Evolutionary conservation across 805 yeast species (phyloP).

Genomic region (Maudiozyma barnettii): DNA sequence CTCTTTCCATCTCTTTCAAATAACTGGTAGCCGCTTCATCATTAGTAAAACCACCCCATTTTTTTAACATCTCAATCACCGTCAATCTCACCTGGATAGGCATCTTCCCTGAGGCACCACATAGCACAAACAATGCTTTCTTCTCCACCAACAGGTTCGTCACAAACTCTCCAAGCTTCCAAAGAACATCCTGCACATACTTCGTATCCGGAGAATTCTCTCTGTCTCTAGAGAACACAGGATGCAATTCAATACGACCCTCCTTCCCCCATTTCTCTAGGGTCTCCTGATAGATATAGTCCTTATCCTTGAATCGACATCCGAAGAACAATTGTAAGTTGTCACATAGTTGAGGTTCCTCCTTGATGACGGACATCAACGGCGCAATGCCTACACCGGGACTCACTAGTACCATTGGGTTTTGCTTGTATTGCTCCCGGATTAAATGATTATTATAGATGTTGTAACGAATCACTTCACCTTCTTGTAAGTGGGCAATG

Average conservation of each 20-base stretch:
- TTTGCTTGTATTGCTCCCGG: slow-evolving; percentile 26
- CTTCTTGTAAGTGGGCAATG: slow-evolving; percentile 42
- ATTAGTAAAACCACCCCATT: slow-evolving; percentile 31
- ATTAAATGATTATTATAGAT: slow-evolving; percentile 38
- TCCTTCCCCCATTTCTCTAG: slow-evolving; percentile 36
- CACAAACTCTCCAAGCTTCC: slow-evolving; percentile 39
- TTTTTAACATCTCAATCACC: slow-evolving; percentile 49
- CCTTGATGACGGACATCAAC: slow-evolving; percentile 58
- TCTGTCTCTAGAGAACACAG: slow-evolving; percentile 43
- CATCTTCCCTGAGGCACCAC: slow-evolving; percentile 95
- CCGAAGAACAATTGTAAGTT: slow-evolving; percentile 59
- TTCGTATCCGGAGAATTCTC: slow-evolving; percentile 34
- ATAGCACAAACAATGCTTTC: slow-evolving; percentile 61
- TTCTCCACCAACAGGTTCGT: slow-evolving; percentile 43
- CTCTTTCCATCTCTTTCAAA: slow-evolving; percentile 50
- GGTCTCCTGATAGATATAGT: slow-evolving; percentile 51
- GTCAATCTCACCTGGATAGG: slow-evolving; percentile 84
- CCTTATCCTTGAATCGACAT: slow-evolving; percentile 54
- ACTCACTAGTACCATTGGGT: slow-evolving; percentile 63
- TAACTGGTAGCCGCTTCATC: slow-evolving; percentile 42
- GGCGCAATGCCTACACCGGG: slow-evolving; percentile 99
- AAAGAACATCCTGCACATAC: slow-evolving; percentile 74
- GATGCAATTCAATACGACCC: slow-evolving; percentile 33
- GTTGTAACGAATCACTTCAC: slow-evolving; percentile 45
- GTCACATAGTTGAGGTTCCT: slow-evolving; percentile 13